Conservation (phyloP, 1,139 yeast genomes). For the Suhomyces bolitotheri region DNA sequence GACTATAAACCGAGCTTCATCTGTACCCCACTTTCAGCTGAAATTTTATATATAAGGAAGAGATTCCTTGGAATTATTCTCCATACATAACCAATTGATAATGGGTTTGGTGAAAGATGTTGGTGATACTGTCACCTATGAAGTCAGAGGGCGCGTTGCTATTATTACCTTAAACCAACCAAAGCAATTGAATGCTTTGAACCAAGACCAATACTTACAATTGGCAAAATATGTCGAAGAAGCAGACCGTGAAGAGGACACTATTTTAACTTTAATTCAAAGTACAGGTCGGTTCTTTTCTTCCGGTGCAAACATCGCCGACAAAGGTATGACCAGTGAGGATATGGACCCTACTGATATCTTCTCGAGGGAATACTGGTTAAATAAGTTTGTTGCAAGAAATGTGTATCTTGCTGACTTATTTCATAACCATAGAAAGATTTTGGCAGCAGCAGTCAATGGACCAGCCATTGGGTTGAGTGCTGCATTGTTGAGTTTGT, state of each 20-base stretch:
- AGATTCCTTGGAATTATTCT: no score
- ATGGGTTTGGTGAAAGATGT: slow-evolving; percentile 11
- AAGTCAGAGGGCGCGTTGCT: slow-evolving; percentile 55
- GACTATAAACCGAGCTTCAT: slow-evolving; percentile 11
- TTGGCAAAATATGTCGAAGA: slow-evolving; percentile 60
- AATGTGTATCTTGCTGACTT: slow-evolving; percentile 70
- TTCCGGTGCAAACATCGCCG: slow-evolving; percentile 78
- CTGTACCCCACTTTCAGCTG: slow-evolving; percentile 13
- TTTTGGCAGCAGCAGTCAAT: slow-evolving; percentile 73
- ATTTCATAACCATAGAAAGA: slow-evolving; percentile 70
- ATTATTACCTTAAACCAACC: slow-evolving; percentile 72
- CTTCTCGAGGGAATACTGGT: slow-evolving; percentile 55
- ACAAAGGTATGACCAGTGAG: slow-evolving; percentile 22
- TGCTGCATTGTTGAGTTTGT: slow-evolving; percentile 70
- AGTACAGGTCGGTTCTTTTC: slow-evolving; percentile 77
- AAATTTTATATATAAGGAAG: no score
- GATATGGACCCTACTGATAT: slow-evolving; percentile 26
- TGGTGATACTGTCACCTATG: slow-evolving; percentile 31
- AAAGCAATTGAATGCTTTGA: slow-evolving; percentile 63
- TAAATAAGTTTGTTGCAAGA: slow-evolving; percentile 62
- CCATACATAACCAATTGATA: background rate
- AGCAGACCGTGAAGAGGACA: slow-evolving; percentile 68
- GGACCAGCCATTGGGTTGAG: slow-evolving; percentile 87
- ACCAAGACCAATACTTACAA: slow-evolving; percentile 62
- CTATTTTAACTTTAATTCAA: slow-evolving; percentile 66